These are phyloP conservation scores for Colletotrichum sp. DNA, from an alignment of 2,329 filamentous ascomycete genomes.

Conservation along the genomic window DNA sequence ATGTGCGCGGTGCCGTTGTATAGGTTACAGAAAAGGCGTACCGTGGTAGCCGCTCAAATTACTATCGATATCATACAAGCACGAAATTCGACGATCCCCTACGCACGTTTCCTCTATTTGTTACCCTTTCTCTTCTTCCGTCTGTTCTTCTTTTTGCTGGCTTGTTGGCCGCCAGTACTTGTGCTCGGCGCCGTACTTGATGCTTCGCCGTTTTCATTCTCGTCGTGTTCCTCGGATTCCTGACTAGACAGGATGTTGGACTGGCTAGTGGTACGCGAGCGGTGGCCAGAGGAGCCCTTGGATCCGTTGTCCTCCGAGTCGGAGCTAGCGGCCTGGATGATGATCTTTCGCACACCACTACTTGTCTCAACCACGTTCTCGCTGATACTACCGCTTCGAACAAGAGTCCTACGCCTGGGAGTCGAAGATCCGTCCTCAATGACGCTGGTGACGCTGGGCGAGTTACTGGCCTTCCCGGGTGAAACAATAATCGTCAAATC, in stretches of 20 bases:
- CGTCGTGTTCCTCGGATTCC: conserved; percentile 3
- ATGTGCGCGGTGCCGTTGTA: neutral
- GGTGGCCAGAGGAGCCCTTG: conserved; percentile 16
- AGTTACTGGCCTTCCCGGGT: conserved; percentile 8
- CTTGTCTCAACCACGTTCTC: conserved; percentile 24
- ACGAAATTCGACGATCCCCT: neutral
- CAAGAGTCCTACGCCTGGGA: conserved; percentile 16
- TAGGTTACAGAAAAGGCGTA: neutral
- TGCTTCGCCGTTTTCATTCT: conserved; percentile 9
- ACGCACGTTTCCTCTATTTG: conserved; percentile 23
- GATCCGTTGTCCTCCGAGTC: conserved; percentile 20
- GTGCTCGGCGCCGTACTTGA: conserved; percentile 13
- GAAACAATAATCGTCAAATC: conserved; percentile 16
- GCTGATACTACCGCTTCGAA: conserved; percentile 25
- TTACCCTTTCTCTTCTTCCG: conserved; percentile 43
- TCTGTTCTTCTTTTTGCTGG: conserved; percentile 41
- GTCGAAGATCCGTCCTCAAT: conserved; percentile 10
- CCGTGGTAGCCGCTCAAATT: neutral
- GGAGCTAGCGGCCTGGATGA: conserved; percentile 23
- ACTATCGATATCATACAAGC: conserved; percentile 14
- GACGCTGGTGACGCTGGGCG: conserved; percentile 4
- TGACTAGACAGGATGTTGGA: neutral
- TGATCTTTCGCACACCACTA: conserved; percentile 22
- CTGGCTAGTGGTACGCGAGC: conserved; percentile 12
- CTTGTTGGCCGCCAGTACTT: neutral